phyloP scores from a whole-genome alignment of 345 rosid genomes.

The Salix udensis region DNA sequence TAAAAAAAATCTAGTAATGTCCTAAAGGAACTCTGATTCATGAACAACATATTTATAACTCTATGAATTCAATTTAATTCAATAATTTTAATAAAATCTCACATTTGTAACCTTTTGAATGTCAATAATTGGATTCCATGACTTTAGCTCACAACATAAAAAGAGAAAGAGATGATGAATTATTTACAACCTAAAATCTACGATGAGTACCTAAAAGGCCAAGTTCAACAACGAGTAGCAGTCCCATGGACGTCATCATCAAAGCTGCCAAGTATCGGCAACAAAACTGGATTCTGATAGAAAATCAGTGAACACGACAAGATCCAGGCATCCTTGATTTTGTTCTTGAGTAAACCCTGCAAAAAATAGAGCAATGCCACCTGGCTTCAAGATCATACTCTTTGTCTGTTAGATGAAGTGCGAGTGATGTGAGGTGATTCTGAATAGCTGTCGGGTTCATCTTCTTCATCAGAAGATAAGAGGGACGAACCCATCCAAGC shows the following conservation, averaged over 20 bases:
- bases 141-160: too few species aligned
- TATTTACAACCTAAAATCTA: conserved; percentile 32
- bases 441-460: conserved; percentile 50
- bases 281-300: neutral
- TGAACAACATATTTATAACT: too few species aligned
- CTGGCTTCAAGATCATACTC: conserved; percentile 25
- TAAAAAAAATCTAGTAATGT: too few species aligned
- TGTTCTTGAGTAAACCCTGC: neutral
- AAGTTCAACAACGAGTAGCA: neutral
- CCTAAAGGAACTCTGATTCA: too few species aligned
- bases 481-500: conserved; percentile 91
- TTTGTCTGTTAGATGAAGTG: conserved; percentile 41
- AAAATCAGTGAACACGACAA: conserved; percentile 10
- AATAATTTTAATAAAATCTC: too few species aligned
- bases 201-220: neutral
- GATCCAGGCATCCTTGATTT: conserved; percentile 4
- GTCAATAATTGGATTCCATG: neutral
- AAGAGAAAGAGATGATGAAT: neutral
- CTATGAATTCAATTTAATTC: too few species aligned
- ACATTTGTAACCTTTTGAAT: neutral
- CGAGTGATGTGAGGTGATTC: conserved; percentile 41
- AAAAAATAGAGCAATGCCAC: neutral
- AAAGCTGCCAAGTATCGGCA: neutral
- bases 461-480: conserved; percentile 89
- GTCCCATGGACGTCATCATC: neutral